Percentiles rank a stretch among this genome's conserved stretches.
Evolutionary conservation across 2,329 filamentous ascomycete species (phyloP).

Genomic region (Sclerotiophoma versabilis): DNA sequence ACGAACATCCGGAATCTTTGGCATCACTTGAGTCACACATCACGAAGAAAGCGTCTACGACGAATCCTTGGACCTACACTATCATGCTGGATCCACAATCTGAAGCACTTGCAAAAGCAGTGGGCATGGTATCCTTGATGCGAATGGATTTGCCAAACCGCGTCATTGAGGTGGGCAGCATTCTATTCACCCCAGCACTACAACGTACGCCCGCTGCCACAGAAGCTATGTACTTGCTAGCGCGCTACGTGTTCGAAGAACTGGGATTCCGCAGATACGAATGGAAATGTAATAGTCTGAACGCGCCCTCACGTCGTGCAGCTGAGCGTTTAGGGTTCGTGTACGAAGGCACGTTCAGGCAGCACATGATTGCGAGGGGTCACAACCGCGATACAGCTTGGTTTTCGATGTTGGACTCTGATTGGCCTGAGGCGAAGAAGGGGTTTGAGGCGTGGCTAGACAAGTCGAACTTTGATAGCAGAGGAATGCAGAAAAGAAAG

Average conservation of each 20-base stretch:
- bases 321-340: constrained; percentile 65
- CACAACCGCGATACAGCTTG: constrained; percentile 66
- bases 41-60: constrained; percentile 11
- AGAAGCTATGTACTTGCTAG: constrained; percentile 65
- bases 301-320: constrained; percentile 61
- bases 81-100: constrained; percentile 2
- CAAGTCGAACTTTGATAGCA: constrained; percentile 62
- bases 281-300: constrained; percentile 69
- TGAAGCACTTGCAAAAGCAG: background rate
- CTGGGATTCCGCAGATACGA: constrained; percentile 65
- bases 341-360: constrained; percentile 67
- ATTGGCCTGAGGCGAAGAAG: constrained; percentile 61
- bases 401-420: constrained; percentile 65
- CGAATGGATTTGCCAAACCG: constrained; percentile 50
- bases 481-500: constrained; percentile 59
- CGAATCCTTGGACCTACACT: constrained; percentile 24
- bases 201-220: constrained; percentile 64
- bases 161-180: constrained; percentile 64
- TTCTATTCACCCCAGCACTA: constrained; percentile 60
- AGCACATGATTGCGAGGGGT: constrained; percentile 67
- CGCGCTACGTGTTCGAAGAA: constrained; percentile 59
- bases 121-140: constrained; percentile 48
- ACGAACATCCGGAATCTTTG: constrained; percentile 15
- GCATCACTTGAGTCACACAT: constrained; percentile 2
- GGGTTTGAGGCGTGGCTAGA: constrained; percentile 64